A percentile compares a stretch with the other conserved stretches of the same genome.
Evolutionary conservation across 139 green algal genomes (phyloP).

Genomic region (Haematococcus sp.): DNA sequence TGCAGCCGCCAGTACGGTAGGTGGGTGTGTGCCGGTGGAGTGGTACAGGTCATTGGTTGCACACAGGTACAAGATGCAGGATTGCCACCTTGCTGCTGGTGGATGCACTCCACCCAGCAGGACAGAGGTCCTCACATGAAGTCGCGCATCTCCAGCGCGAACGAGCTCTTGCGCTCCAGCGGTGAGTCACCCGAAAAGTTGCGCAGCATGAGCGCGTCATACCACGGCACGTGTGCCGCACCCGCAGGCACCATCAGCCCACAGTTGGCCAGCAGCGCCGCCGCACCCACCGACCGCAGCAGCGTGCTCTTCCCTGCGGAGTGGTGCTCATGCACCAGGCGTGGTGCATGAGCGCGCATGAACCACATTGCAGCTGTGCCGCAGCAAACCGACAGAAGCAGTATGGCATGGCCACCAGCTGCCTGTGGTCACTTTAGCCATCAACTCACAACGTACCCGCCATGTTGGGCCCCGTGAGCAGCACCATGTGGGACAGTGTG

Average conservation of each 20-base stretch:
- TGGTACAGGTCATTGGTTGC: no score
- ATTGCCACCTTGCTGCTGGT: not conserved
- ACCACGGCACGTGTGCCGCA: slow-evolving; percentile 2
- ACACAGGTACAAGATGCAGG: no score
- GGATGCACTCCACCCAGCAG: not conserved
- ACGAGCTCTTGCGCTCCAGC: slow-evolving; percentile 75
- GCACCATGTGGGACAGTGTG: slow-evolving; percentile 53
- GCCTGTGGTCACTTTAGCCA: not conserved
- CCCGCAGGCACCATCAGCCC: slow-evolving; percentile 58
- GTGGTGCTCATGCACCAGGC: not conserved
- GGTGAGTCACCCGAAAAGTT: slow-evolving; percentile 81
- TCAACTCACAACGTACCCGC: slow-evolving; percentile 64
- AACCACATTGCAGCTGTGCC: no score
- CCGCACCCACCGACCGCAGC: slow-evolving; percentile 65
- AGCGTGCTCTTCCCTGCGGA: slow-evolving; percentile 86
- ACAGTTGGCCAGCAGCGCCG: slow-evolving; percentile 75
- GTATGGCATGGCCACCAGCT: not conserved
- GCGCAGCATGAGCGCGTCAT: slow-evolving; percentile 24
- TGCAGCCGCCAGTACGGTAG: no score
- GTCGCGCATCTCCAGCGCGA: slow-evolving; percentile 84
- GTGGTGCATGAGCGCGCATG: not conserved
- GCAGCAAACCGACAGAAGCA: no score
- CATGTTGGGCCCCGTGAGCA: slow-evolving; percentile 93
- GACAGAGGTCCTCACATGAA: slow-evolving; percentile 39
- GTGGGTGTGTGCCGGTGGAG: no score